Percentiles rank a stretch among this genome's conserved stretches.
phyloP scores from a whole-genome alignment of 2,329 filamentous ascomycete genomes.

The Stylonectria norvegica region DNA sequence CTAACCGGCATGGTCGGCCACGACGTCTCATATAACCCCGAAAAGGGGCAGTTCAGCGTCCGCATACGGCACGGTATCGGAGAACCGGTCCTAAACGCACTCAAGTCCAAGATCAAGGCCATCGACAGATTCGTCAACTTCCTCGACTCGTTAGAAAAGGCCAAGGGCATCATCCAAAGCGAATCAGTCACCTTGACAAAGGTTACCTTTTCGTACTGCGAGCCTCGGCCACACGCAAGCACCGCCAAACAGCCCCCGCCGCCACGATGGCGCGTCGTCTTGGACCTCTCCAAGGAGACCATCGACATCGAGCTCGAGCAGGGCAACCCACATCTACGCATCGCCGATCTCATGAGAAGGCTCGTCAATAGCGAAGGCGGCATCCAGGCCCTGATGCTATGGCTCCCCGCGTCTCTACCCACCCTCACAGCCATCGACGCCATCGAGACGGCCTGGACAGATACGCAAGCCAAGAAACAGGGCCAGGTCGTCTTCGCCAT shows the following conservation, averaged over 20 bases:
- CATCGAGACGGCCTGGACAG: constrained; percentile 55
- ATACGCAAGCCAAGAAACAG: constrained; percentile 39
- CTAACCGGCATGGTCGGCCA: constrained; percentile 54
- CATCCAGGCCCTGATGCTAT: constrained; percentile 52
- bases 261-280: constrained; percentile 49
- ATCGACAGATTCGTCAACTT: constrained; percentile 70
- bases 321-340: constrained; percentile 64
- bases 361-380: constrained; percentile 54
- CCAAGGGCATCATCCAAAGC: constrained; percentile 52
- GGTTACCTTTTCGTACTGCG: constrained; percentile 67
- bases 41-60: constrained; percentile 61
- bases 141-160: constrained; percentile 60
- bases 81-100: constrained; percentile 53
- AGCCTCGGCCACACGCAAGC: constrained; percentile 14
- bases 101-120: constrained; percentile 59
- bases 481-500: constrained; percentile 50
- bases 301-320: constrained; percentile 59
- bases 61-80: constrained; percentile 58
- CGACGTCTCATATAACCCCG: constrained; percentile 59
- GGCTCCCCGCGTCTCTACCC: constrained; percentile 59
- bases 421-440: constrained; percentile 59
- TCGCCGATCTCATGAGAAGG: constrained; percentile 55
- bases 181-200: constrained; percentile 58
- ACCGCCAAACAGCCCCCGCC: constrained; percentile 3
- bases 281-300: constrained; percentile 53